Conservation (phyloP, 495 filamentous ascomycete species). For the Penicillium silybi region DNA sequence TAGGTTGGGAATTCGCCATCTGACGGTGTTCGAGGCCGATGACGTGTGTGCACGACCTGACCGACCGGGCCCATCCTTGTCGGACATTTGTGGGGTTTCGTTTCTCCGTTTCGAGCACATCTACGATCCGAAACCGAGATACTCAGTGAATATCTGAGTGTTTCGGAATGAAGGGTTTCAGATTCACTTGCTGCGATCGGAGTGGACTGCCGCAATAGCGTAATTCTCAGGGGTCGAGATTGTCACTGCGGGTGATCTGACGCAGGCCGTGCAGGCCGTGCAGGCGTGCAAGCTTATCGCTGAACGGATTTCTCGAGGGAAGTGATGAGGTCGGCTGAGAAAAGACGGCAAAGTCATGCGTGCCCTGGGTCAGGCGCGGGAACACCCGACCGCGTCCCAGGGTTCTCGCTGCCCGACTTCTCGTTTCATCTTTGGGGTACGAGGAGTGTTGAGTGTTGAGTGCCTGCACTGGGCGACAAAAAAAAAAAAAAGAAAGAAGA, state of each 20-base stretch:
- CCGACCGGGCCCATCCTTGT: background rate
- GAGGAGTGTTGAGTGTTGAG: background rate
- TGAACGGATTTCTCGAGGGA: background rate
- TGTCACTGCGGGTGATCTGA: conserved; percentile 2
- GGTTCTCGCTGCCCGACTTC: conserved; percentile 1
- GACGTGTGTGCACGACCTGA: conserved; percentile 10
- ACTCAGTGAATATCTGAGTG: background rate
- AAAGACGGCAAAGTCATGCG: conserved; percentile 1
- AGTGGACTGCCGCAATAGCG: background rate
- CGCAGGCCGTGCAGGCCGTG: background rate
- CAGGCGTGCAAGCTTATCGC: background rate
- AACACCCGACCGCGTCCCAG: conserved; percentile 12
- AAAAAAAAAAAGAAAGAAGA: background rate
- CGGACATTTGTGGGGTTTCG: background rate
- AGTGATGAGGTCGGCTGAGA: no score
- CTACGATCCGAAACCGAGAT: background rate
- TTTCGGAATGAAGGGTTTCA: background rate
- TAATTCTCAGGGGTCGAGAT: background rate
- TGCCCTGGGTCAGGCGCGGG: conserved; percentile 16
- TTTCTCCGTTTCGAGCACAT: background rate
- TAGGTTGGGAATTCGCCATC: conserved; percentile 4
- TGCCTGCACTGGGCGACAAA: background rate
- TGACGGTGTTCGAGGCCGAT: conserved; percentile 1
- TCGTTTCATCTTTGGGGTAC: background rate
- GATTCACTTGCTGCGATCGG: background rate